Evolutionary conservation across 768 basidiomycete genomes (phyloP), one percentile per base, ranked within the genome.

Genomic region (Mycena sanguinolenta): DNA sequence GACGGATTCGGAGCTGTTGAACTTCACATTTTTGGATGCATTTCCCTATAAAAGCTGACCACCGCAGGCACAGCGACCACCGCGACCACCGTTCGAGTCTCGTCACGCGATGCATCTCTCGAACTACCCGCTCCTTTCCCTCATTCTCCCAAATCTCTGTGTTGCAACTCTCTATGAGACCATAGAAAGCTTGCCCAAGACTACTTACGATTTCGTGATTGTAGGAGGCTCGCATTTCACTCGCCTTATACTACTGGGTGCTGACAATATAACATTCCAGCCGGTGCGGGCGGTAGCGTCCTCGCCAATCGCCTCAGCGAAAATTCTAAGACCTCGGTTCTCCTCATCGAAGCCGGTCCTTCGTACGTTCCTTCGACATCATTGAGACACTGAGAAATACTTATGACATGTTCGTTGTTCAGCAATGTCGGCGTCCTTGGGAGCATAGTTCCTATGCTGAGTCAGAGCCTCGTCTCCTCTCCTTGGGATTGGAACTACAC

Each of bases 401-500:
- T 50, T 32, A 10, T 25, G 1, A 21, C 3, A 28, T 42, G 2
- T 17, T 34, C 21, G 7, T 19, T 58, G 27, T 23, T 23, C 42
- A 70, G 69, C 17, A 70, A 70, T 32, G 34, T 54, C 39, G 69
- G 32, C 17, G 69, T 70, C 14, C 1, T 49, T 27, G 58, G 54
- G 6, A 60, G 58, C 25, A 61, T 60, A 9, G 44, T 70, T 32
- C 69, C 63, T 4, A 65, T 70, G 58, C 55, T 70, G n/a, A 32
- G 30, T 2, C 9, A 50, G 1, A 12, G 5, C 21, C 66, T 70
- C 5, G 65, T 63, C 53, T 69, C 68, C 13, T 70, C 75, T 8
- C 57, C 50, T 4, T 79, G 64, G 55, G 76, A 82, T 57, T 82
- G 81, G 80, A 83, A 83, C 44, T 83, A 76, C 49, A 82, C 82